Conservation (phyloP, 225 moss, liverwort and hornwort genomes). For the Anthoceros angustus region DNA sequence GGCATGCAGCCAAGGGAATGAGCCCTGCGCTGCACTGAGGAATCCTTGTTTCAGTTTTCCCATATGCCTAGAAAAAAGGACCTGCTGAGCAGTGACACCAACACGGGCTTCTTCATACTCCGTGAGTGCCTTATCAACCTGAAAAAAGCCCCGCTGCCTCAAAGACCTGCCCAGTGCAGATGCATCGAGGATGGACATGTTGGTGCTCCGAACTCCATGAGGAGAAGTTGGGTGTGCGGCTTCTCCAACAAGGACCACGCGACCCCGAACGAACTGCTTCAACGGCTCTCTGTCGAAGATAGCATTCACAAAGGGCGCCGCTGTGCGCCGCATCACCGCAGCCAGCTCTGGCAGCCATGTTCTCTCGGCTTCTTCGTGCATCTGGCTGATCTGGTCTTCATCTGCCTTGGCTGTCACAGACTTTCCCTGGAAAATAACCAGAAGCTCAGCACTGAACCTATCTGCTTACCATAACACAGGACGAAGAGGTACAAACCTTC, state of each 20-base stretch:
- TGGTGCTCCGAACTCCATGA: constrained; percentile 61
- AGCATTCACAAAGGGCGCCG: constrained; percentile 46
- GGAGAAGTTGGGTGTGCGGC: constrained; percentile 73
- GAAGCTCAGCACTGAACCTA: neutral
- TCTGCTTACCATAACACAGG: neutral
- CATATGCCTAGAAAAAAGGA: constrained; percentile 47
- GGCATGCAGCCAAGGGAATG: constrained; percentile 30
- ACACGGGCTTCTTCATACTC: constrained; percentile 43
- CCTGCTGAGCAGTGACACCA: constrained; percentile 30
- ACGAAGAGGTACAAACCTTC: constrained; percentile 27
- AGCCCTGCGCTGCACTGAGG: constrained; percentile 15
- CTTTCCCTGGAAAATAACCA: constrained; percentile 25
- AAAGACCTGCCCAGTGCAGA: constrained; percentile 38
- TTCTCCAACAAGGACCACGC: constrained; percentile 67
- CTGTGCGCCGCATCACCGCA: constrained; percentile 35
- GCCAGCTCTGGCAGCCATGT: constrained; percentile 51
- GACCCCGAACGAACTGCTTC: constrained; percentile 37
- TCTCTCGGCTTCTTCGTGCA: constrained; percentile 34
- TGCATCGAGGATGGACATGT: constrained; percentile 70
- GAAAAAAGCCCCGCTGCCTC: constrained; percentile 13
- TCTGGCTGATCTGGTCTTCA: constrained; percentile 15
- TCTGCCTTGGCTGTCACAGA: constrained; percentile 46
- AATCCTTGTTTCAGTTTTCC: constrained; percentile 53
- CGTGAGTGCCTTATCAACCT: constrained; percentile 23
- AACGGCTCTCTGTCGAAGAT: constrained; percentile 68